phyloP scores from a whole-genome alignment of 441 rosid species.

The Rhodomyrtus psidioides region DNA sequence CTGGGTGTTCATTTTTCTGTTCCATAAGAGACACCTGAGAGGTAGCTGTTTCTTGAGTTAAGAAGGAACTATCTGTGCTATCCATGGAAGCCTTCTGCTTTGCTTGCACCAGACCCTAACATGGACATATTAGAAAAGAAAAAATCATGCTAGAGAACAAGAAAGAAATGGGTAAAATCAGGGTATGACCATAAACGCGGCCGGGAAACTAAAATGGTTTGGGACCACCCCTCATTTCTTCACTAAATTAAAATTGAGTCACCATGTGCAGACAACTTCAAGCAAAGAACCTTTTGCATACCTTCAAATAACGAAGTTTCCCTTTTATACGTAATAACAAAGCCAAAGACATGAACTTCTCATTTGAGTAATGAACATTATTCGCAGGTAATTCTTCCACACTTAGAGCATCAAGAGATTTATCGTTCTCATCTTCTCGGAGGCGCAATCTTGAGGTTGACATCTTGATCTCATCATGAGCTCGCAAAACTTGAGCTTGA shows the following conservation, averaged over 20 bases:
- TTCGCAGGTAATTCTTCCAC: constrained; percentile 66
- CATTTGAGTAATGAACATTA: constrained; percentile 65
- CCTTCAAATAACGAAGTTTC: constrained; percentile 93
- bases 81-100: constrained; percentile 43
- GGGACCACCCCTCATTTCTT: background rate
- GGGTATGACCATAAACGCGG: background rate
- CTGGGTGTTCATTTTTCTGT: constrained; percentile 25
- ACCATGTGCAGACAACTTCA: background rate
- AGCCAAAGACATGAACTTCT: constrained; percentile 67
- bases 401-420: constrained; percentile 70
- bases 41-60: constrained; percentile 27
- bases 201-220: background rate
- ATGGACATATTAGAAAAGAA: background rate
- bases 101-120: constrained; percentile 73
- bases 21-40: constrained; percentile 21
- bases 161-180: background rate
- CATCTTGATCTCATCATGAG: constrained; percentile 94
- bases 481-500: constrained; percentile 81
- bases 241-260: background rate
- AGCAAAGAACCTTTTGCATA: constrained; percentile 8
- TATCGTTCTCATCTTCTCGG: constrained; percentile 66
- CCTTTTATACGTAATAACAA: constrained; percentile 59
- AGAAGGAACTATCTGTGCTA: constrained; percentile 30
- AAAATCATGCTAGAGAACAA: background rate
- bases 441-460: constrained; percentile 84